Evolutionary conservation across 495 filamentous ascomycete genomes (phyloP).

Genomic region (Hypoxylon trugodes): DNA sequence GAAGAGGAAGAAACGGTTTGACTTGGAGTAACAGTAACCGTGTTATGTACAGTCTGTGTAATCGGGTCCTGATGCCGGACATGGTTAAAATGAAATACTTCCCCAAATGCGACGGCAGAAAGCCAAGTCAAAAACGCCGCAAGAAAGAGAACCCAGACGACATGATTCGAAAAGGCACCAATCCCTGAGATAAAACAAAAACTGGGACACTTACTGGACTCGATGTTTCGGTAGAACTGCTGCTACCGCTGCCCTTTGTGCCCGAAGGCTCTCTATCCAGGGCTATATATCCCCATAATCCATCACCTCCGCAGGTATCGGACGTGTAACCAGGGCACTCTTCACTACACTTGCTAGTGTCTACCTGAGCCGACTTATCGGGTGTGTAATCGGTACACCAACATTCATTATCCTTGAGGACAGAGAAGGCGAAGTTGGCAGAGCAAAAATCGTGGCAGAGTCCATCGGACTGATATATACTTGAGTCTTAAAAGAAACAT

Average conservation of each 20-base stretch:
- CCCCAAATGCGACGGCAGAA: neutral
- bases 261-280: slow-evolving; percentile 40
- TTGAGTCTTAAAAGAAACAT: slow-evolving; percentile 41
- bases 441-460: slow-evolving; percentile 52
- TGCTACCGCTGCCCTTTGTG: slow-evolving; percentile 29
- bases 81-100: slow-evolving; percentile 41
- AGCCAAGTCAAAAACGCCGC: slow-evolving; percentile 6
- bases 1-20: slow-evolving; percentile 7
- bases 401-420: slow-evolving; percentile 49
- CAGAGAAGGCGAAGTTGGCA: slow-evolving; percentile 47
- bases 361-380: slow-evolving; percentile 41
- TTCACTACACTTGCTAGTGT: slow-evolving; percentile 42
- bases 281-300: slow-evolving; percentile 52
- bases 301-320: slow-evolving; percentile 53
- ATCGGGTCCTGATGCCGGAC: slow-evolving; percentile 44
- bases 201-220: slow-evolving; percentile 39
- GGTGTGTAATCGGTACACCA: slow-evolving; percentile 57
- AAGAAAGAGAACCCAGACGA: slow-evolving; percentile 36
- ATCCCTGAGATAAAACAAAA: slow-evolving; percentile 33
- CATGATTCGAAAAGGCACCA: slow-evolving; percentile 33
- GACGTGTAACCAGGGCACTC: slow-evolving; percentile 52
- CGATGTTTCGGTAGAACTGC: slow-evolving; percentile 28
- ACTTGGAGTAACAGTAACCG: slow-evolving; percentile 40
- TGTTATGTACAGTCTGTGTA: slow-evolving; percentile 47
- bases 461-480: slow-evolving; percentile 57